Evolutionary conservation across 2,329 filamentous ascomycete genomes (phyloP), one percentile per base, ranked within the genome.

Genomic region (Dichotomopilus funicola): DNA sequence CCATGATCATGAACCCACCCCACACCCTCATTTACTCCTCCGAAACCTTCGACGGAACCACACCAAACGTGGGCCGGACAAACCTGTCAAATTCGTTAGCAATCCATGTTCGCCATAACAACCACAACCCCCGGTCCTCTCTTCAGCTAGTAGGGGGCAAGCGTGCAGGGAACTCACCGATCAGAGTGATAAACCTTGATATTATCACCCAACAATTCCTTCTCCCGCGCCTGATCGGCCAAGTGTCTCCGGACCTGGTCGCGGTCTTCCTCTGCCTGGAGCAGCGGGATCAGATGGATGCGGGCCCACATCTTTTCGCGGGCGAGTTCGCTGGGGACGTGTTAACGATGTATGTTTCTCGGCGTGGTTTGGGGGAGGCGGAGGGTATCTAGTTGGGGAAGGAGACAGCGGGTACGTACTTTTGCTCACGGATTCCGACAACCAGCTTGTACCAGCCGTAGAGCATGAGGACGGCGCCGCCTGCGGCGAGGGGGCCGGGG

Each of bases 221-320:
- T 90, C 82, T 97, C 94, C 63, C 94, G 82, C 63, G 85, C 86
- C 80, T 90, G 85, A 73, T 95, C 89, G 56, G 94, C 94, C 63
- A 87, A 81, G 73, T 92, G 82, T 68, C 92, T 81, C 63, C 94
- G 83, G 61, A 96, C 91, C 71, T 92, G 87, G 75, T 99, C 94
- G 59, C 94, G 87, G 77, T 99, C 94, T 73, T 96, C 91, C 71
- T 99, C 94, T 55, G 94, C 94, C 72, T 97, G 92, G 61, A 99
- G 83, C 61, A 96, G 77, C 56, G 94, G 94, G 68, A 92, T 94
- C 62, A 99, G 80, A 75, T 97, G 85, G 74, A 99, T 95, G 70
- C 94, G 87, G 59, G 89, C 84, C 94, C 94, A 99, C 83, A 96
- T 94, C 80, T 97, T 99, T 71, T 99, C 94, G 66, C 94, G 89